Base-by-base conservation (phyloP, 495 filamentous ascomycete genomes). In the Chlorociboria aeruginascens region DNA sequence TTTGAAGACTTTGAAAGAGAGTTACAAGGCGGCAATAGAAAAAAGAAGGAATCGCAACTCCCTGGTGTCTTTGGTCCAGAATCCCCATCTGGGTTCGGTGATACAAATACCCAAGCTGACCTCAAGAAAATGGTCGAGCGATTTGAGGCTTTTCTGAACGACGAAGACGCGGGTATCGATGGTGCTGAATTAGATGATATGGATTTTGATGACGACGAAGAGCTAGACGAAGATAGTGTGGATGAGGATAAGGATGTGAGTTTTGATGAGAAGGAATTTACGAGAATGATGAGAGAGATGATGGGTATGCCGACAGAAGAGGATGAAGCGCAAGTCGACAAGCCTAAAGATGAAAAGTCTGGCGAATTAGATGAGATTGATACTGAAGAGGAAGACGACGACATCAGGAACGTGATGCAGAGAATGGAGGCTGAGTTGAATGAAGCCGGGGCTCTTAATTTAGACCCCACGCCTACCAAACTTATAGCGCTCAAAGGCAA, bases 61-160 rank as follows among this genome's bases (percentile, higher is more conserved):
- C 53, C 50, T 13, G 41, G 33, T 29, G 39, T 31, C 20, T 54
- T 50, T 53, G 48, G 43, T 13, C 47, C 55, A 20, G 43, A 53
- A 25, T 16, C 32, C 16, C 52, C 53, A 25, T 44, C 52, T 8
- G 68, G 68, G 1, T 94, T 95, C 66, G 87, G 86, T n/a, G 85
- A 96, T 60, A 67, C 77, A 8, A 71, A 70, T 7, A 78, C 86
- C 1, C 85, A 95, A 53, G 85, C 86, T 41, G 86, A 94, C 57
- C 62, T 98, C 31, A 78, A 81, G 48, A 86, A 86, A 56, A 94
- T 96, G 57, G 90, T 97, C 14, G 80, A 85, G 44, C 74, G 86
- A 10, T 97, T 96, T 55, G 86, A 95, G 60, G 73, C 83, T n/a
- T 96, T 98, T 52, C 60, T 97, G 45, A 88, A 95, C 50, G 86